phyloP scores from a whole-genome alignment of 2,329 filamentous ascomycete species.

The Microcyclosporella mali region DNA sequence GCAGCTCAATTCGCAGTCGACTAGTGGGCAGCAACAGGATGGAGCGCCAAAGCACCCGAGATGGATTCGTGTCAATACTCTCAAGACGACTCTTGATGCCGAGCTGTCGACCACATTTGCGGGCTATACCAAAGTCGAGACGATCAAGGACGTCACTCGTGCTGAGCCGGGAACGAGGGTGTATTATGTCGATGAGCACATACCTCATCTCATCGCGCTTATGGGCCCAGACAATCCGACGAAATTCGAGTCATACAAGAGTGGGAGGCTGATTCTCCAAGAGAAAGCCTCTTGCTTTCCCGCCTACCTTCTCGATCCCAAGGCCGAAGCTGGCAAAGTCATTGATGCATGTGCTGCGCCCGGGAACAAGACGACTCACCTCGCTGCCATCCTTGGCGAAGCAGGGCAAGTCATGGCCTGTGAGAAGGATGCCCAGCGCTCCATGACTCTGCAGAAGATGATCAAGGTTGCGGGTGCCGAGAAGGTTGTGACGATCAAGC shows the following conservation, averaged over 20 bases:
- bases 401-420: constrained; percentile 61
- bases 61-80: constrained; percentile 82
- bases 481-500: constrained; percentile 59
- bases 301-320: constrained; percentile 73
- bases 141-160: constrained; percentile 49
- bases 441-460: constrained; percentile 78
- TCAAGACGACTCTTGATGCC: constrained; percentile 63
- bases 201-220: constrained; percentile 78
- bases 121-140: constrained; percentile 51
- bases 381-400: constrained; percentile 62
- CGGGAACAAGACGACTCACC: constrained; percentile 94
- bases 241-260: constrained; percentile 64
- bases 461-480: constrained; percentile 68
- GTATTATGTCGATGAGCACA: constrained; percentile 68
- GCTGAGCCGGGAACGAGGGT: constrained; percentile 38
- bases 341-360: constrained; percentile 94
- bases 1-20: constrained; percentile 45
- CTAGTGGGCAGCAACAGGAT: constrained; percentile 29
- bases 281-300: constrained; percentile 98
- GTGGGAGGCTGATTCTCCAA: constrained; percentile 79
- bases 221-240: constrained; percentile 64
- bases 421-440: constrained; percentile 66
- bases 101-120: constrained; percentile 72
- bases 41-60: constrained; percentile 58
- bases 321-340: constrained; percentile 62